Evolutionary conservation across 2,329 filamentous ascomycete genomes (phyloP).

Genomic region (Beauveria pseudobassiana): DNA sequence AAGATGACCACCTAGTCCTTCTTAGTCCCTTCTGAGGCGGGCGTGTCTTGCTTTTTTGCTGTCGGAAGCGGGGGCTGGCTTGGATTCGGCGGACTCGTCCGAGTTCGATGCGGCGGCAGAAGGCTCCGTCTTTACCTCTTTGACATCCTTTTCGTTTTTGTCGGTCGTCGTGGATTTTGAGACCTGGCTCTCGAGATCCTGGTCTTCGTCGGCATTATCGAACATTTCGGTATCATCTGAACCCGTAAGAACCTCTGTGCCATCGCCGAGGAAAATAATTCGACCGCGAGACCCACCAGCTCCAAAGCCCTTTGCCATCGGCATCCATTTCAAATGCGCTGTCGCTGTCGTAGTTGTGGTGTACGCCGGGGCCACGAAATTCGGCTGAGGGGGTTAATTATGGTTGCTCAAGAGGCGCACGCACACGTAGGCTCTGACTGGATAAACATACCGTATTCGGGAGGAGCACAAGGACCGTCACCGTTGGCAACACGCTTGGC

Average conservation of each 20-base stretch:
- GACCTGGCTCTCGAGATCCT: conserved; percentile 78
- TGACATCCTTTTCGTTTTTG: conserved; percentile 14
- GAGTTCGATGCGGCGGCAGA: conserved; percentile 9
- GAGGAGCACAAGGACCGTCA: conserved; percentile 95
- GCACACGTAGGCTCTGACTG: conserved; percentile 26
- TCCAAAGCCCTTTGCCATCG: conserved; percentile 58
- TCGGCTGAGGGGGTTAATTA: conserved; percentile 51
- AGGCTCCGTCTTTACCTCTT: conserved; percentile 15
- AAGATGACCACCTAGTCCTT: conserved; percentile 29
- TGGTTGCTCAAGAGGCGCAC: conserved; percentile 25
- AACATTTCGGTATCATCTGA: conserved; percentile 91
- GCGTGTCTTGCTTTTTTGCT: neutral
- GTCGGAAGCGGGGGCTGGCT: neutral
- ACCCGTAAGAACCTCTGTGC: conserved; percentile 84
- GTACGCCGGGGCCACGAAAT: conserved; percentile 75
- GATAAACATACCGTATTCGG: conserved; percentile 87
- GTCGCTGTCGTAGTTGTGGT: conserved; percentile 74
- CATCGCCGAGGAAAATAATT: conserved; percentile 92
- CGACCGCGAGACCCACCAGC: conserved; percentile 68
- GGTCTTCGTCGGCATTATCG: conserved; percentile 77
- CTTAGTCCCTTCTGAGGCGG: conserved; percentile 23
- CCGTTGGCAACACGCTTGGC: conserved; percentile 89
- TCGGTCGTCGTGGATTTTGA: conserved; percentile 43
- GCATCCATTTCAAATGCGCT: conserved; percentile 70
- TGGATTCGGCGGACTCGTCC: conserved; percentile 11